phyloP scores from a whole-genome alignment of 129 eudicot genomes.

The Helichrysum umbraculigerum region DNA sequence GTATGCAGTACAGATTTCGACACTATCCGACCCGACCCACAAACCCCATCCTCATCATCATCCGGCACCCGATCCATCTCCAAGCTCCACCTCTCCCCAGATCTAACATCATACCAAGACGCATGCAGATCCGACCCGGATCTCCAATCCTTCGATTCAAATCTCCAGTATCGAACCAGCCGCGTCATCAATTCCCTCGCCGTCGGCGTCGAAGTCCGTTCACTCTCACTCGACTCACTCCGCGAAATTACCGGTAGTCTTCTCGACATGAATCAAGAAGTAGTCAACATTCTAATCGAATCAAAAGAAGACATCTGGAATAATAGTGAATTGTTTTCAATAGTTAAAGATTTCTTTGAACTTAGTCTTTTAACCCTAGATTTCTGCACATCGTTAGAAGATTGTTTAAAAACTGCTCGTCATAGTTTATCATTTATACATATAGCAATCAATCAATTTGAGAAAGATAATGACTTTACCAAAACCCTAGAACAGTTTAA shows the following conservation, averaged over 20 bases:
- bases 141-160: constrained; percentile 55
- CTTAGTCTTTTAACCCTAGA: constrained; percentile 56
- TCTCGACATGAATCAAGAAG: constrained; percentile 69
- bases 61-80: constrained; percentile 24
- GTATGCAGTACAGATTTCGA: constrained; percentile 15
- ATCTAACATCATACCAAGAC: constrained; percentile 65
- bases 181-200: constrained; percentile 64
- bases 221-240: constrained; percentile 66
- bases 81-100: constrained; percentile 28
- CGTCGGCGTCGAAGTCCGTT: constrained; percentile 54
- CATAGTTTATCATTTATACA: constrained; percentile 44
- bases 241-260: constrained; percentile 54
- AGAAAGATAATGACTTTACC: constrained; percentile 26
- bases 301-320: constrained; percentile 68
- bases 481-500: constrained; percentile 51
- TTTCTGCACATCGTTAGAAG: constrained; percentile 52
- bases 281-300: constrained; percentile 49
- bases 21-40: constrained; percentile 18
- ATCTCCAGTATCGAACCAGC: constrained; percentile 50
- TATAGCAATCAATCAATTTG: constrained; percentile 50
- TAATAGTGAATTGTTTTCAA: constrained; percentile 45
- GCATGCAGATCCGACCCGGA: constrained; percentile 68
- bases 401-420: constrained; percentile 59
- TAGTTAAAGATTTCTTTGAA: constrained; percentile 66
- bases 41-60: constrained; percentile 22